A percentile compares a stretch with the other conserved stretches of the same genome.
Conservation (phyloP, 495 filamentous ascomycete species). For the Immersiella caudata region DNA sequence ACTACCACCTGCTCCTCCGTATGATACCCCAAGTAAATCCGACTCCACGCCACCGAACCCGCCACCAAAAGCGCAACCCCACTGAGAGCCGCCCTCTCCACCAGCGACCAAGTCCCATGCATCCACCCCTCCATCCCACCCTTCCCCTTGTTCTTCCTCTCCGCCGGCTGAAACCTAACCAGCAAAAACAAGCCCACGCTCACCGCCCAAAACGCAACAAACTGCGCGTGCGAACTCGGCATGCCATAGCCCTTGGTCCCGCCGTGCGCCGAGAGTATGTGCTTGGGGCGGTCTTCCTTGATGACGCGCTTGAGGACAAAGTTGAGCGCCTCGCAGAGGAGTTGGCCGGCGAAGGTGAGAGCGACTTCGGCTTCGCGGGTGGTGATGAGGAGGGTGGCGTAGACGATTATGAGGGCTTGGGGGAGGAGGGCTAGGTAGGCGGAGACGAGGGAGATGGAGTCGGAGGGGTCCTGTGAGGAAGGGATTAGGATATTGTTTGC, state of each 20-base stretch:
- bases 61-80: conserved; percentile 61
- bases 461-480: conserved; percentile 73
- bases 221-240: conserved; percentile 98
- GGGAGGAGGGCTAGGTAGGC: conserved; percentile 93
- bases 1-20: conserved; percentile 84
- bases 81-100: conserved; percentile 61
- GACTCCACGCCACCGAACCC: conserved; percentile 70
- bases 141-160: neutral
- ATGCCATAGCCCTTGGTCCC: conserved; percentile 92
- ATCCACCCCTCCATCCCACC: conserved; percentile 37
- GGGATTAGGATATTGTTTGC: conserved; percentile 26
- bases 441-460: conserved; percentile 81
- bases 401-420: conserved; percentile 85
- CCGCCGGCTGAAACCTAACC: conserved; percentile 13
- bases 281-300: conserved; percentile 83
- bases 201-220: conserved; percentile 84
- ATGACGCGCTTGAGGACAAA: conserved; percentile 86
- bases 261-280: conserved; percentile 61
- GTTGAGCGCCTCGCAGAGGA: conserved; percentile 93
- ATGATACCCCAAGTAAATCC: conserved; percentile 93
- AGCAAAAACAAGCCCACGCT: conserved; percentile 81
- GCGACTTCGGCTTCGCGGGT: conserved; percentile 88
- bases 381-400: conserved; percentile 85
- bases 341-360: conserved; percentile 88
- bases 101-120: conserved; percentile 57